Evolutionary conservation across 352 stramenopile genomes (phyloP), one percentile per base, ranked within the genome.

Genomic region (Phytophthora nicotianae): DNA sequence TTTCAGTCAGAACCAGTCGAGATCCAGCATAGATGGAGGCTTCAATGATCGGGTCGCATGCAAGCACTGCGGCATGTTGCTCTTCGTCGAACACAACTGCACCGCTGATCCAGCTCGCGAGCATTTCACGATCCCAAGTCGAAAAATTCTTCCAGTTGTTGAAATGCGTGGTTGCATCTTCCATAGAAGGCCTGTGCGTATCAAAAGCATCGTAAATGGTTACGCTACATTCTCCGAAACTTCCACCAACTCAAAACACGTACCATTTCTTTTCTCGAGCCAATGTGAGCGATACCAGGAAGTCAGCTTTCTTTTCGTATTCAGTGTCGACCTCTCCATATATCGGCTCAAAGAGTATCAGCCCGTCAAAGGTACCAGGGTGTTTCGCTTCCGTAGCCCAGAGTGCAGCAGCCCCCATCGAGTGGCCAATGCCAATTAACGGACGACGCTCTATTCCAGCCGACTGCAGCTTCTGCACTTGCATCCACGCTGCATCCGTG

Each of bases 311-410:
- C 23, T 68, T 55, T 0, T 50, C 35, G 11, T 59, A 73, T 1
- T 50, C 55, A 0, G 48, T 46, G 3, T 60, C 60, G 6, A 61
- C 7, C 13, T 66, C 62, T 17, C 65, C 69, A 21, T 72, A 83
- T 32, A 81, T 75, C 17, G 75, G 75, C 40, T 85, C 75, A 19
- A 85, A 82, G 4, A 85, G 59, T 5, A 80, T 61, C 9, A 85
- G 61, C 1, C 62, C 68, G 46, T 85, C 70, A 43, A 85, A 85
- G 6, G 70, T 81, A 27, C 73, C 75, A 0, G 75, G 75, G 56
- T 80, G 48, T 38, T 29, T 58, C 24, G 62, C 72, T 46, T 85
- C 75, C 8, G 70, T 67, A 14, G 62, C 56, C 75, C 72, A 82
- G 2, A 85, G 51, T 33, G 70, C 58, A 6, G 68, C 58, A 2